Conservation (phyloP, 768 basidiomycete genomes). For the Phaffia australis region DNA sequence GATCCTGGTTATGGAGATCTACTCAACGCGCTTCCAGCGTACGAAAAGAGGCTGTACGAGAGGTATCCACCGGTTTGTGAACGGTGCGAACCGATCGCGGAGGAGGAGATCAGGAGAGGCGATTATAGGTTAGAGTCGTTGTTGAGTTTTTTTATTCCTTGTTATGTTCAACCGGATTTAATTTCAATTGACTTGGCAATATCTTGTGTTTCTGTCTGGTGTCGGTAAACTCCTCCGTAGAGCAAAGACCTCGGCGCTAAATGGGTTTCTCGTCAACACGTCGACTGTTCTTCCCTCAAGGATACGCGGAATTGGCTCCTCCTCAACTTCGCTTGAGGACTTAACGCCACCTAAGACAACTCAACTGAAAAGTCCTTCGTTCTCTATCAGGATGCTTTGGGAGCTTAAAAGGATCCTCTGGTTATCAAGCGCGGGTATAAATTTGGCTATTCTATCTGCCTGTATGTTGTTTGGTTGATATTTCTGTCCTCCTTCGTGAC, state of each 20-base stretch:
- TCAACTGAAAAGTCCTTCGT: constrained; percentile 30
- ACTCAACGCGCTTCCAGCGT: constrained; percentile 55
- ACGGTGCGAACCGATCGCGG: constrained; percentile 62
- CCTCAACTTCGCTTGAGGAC: neutral
- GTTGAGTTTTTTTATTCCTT: neutral
- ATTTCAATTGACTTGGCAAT: neutral
- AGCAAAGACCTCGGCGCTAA: constrained; percentile 62
- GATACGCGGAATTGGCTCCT: constrained; percentile 33
- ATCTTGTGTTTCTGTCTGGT: neutral
- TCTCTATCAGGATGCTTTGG: constrained; percentile 38
- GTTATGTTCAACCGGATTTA: neutral
- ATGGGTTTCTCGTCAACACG: constrained; percentile 56
- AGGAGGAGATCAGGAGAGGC: constrained; percentile 65
- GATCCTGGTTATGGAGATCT: constrained; percentile 60
- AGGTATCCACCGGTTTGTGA: constrained; percentile 84
- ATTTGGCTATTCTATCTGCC: too few relatives aligned
- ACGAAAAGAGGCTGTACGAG: constrained; percentile 59
- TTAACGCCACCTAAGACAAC: too few relatives aligned
- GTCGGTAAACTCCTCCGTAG: constrained; percentile 37
- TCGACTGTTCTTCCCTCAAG: constrained; percentile 29
- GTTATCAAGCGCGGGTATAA: too few relatives aligned
- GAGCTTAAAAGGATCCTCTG: too few relatives aligned
- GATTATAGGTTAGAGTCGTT: constrained; percentile 42
- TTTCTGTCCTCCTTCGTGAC: too few relatives aligned
- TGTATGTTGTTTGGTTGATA: too few relatives aligned